A percentile compares a stretch with the other conserved stretches of the same genome.
phyloP scores from a whole-genome alignment of 2,329 filamentous ascomycete species.

The Trichoderma koningiopsis region DNA sequence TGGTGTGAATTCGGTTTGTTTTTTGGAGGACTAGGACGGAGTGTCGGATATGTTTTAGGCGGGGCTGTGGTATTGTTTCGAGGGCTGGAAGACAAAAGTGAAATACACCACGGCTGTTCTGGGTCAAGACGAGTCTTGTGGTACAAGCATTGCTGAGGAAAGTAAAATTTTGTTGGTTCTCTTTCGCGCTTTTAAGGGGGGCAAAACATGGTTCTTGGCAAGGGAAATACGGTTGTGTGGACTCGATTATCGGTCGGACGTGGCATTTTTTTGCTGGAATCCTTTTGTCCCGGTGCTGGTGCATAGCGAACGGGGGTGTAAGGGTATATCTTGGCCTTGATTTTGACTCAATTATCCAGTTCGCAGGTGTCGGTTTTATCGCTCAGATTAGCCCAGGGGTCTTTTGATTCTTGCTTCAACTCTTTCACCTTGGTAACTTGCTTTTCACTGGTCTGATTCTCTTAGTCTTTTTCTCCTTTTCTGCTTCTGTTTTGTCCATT shows the following conservation, averaged over 20 bases:
- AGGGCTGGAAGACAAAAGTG: slow-evolving; percentile 47
- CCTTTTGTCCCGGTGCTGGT: slow-evolving; percentile 44
- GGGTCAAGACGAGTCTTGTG: slow-evolving; percentile 37
- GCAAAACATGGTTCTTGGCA: slow-evolving; percentile 28
- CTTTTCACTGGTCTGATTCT: slow-evolving; percentile 27
- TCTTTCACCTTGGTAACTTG: slow-evolving; percentile 28
- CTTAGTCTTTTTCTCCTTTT: slow-evolving; percentile 30
- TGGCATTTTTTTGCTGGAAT: slow-evolving; percentile 47
- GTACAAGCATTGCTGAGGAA: slow-evolving; percentile 38
- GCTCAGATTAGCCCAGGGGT: slow-evolving; percentile 22
- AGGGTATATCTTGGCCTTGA: slow-evolving; percentile 44
- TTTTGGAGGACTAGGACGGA: slow-evolving; percentile 40
- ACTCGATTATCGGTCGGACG: slow-evolving; percentile 31
- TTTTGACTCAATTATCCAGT: slow-evolving; percentile 39
- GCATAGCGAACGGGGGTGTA: slow-evolving; percentile 50
- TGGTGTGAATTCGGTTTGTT: slow-evolving; percentile 42
- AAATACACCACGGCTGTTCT: slow-evolving; percentile 43
- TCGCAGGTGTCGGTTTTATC: slow-evolving; percentile 32
- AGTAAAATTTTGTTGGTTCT: slow-evolving; percentile 25
- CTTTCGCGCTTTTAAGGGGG: slow-evolving; percentile 26
- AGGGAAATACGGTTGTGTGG: slow-evolving; percentile 27
- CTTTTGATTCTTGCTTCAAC: slow-evolving; percentile 26
- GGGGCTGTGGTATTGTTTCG: slow-evolving; percentile 40
- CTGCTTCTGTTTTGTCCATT: not conserved
- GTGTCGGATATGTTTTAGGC: slow-evolving; percentile 45